Percentiles rank a stretch among this genome's conserved stretches.
phyloP scores from a whole-genome alignment of 306 rosid species.

The Citrullus colocynthis region DNA sequence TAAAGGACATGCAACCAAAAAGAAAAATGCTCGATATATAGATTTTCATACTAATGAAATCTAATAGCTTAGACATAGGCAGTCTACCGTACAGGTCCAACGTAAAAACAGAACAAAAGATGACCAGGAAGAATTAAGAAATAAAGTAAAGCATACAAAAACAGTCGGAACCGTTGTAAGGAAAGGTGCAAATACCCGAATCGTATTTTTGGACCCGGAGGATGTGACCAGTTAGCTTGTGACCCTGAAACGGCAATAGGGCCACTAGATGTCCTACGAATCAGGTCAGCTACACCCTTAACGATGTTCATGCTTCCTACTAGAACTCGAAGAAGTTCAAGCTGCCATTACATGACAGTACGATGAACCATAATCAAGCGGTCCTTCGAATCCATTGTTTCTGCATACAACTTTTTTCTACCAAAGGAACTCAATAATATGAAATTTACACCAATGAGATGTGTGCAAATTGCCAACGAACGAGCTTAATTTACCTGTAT shows the following conservation, averaged over 20 bases:
- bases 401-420: neutral
- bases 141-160: neutral
- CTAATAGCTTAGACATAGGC: neutral
- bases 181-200: constrained; percentile 45
- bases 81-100: neutral
- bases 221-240: constrained; percentile 46
- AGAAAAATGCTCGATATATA: neutral
- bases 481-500: neutral
- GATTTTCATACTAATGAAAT: neutral
- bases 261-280: constrained; percentile 78
- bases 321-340: constrained; percentile 15
- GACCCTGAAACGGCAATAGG: constrained; percentile 38
- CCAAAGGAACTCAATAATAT: neutral
- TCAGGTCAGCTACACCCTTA: constrained; percentile 93
- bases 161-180: neutral
- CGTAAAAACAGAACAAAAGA: neutral
- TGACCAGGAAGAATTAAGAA: neutral
- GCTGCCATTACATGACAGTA: constrained; percentile 21
- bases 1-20: neutral
- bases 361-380: constrained; percentile 6
- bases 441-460: neutral
- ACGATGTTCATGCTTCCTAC: constrained; percentile 79
- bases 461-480: neutral
- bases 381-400: constrained; percentile 30
- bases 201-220: constrained; percentile 66